Evolutionary conservation across 2,329 filamentous ascomycete genomes (phyloP), one percentile per base, ranked within the genome.

Genomic region (Fusarium decemcellulare): DNA sequence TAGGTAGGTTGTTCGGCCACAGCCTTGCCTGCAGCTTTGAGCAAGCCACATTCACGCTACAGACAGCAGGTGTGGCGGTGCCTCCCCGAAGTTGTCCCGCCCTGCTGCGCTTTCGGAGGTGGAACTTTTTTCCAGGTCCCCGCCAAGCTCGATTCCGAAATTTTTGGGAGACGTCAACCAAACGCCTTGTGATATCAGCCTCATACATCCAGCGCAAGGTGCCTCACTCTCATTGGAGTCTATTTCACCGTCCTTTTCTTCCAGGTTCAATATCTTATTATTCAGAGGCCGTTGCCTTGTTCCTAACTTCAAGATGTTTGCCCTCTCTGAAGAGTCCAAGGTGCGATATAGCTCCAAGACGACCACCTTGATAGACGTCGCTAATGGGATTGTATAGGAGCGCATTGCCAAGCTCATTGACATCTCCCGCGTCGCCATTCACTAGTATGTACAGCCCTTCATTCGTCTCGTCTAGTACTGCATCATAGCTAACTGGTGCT

Each of bases 351-450:
- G 16, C 48, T 50, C 47, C 12, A 43, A 48, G 43, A 43, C 39
- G 48, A 59, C 62, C 16, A 65, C 39, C 50, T 27, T 40, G 46
- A 46, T 23, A 50, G 48, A 14, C 27, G 60, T 63, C 29, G 23
- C 59, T 74, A 59, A 74, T 29, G 11, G 16, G 27, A 43, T 34
- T 39, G 39, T 53, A 72, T 76, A 98, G 95, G 96, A 99, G 91
- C 94, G 96, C 87, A 97, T 99, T 83, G 91, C 93, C 78, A 95
- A 95, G 87, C 88, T 98, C 85, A 96, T 99, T 81, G 96, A 98
- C 83, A 86, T 98, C 81, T 96, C 94, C 68, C 91, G 95, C 77
- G 91, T 98, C 76, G 94, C 93, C 64, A 92, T 99, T 78, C 96
- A 99, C 86, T 99, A 98, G 94, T 97, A 89, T 72, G 92, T 79